Percentiles rank a stretch among this genome's conserved stretches.
These are phyloP conservation scores for Trichoderma koningii DNA, from an alignment of 2,329 filamentous ascomycete genomes.

Conservation along the genomic window DNA sequence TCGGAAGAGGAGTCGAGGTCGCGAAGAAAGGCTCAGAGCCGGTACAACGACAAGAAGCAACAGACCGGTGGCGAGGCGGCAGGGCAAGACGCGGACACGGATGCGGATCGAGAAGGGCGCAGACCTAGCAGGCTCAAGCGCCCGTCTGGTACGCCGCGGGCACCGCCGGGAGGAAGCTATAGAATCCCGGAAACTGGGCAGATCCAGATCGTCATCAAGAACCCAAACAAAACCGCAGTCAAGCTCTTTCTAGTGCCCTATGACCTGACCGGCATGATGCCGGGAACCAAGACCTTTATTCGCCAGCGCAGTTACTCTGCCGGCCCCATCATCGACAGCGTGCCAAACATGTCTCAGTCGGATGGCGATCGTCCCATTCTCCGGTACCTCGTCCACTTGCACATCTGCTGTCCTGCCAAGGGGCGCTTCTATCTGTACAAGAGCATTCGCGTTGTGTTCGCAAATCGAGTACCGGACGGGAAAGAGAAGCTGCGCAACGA, in stretches of 20 bases:
- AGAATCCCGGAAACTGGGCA: conserved; percentile 93
- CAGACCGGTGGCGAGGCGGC: conserved; percentile 31
- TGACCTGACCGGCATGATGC: conserved; percentile 87
- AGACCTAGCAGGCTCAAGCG: conserved; percentile 50
- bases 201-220: conserved; percentile 95
- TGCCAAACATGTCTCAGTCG: conserved; percentile 39
- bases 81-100: conserved; percentile 25
- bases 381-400: conserved; percentile 86
- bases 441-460: conserved; percentile 90
- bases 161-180: conserved; percentile 85
- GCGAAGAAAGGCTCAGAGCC: conserved; percentile 52
- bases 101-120: conserved; percentile 32
- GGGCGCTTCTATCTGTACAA: conserved; percentile 90
- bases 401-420: conserved; percentile 84
- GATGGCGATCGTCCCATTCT: conserved; percentile 66
- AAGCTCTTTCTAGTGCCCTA: conserved; percentile 95
- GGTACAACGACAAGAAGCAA: conserved; percentile 44
- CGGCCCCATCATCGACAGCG: conserved; percentile 76
- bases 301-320: conserved; percentile 91
- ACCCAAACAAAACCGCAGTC: conserved; percentile 96
- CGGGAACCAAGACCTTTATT: conserved; percentile 93
- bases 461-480: conserved; percentile 91
- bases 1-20: conserved; percentile 50
- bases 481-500: conserved; percentile 92
- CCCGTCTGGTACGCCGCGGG: conserved; percentile 52